Conservation (phyloP, 139 green algal species). For the Micractinium conductrix region DNA sequence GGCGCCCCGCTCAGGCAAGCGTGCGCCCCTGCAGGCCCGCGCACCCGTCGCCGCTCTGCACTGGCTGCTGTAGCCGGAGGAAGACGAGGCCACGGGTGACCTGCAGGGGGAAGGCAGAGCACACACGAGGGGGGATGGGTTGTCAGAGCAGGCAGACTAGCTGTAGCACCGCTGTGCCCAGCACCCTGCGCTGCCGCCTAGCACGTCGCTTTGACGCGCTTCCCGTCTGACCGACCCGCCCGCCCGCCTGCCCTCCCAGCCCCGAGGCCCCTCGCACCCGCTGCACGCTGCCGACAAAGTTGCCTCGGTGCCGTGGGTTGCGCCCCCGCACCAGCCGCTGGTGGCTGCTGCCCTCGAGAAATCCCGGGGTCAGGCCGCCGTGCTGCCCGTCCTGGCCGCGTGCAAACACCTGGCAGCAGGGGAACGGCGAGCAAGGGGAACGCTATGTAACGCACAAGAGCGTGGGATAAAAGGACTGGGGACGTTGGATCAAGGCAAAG, state of each 20-base stretch:
- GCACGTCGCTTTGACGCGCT: too few species aligned
- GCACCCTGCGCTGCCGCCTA: too few species aligned
- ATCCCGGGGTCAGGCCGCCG: slow-evolving; percentile 76
- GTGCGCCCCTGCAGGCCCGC: not conserved
- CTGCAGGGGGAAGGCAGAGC: too few species aligned
- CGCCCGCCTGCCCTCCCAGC: not conserved
- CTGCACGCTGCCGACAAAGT: slow-evolving; percentile 58
- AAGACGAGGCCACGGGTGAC: slow-evolving; percentile 36
- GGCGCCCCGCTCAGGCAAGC: too few species aligned
- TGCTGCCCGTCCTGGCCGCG: slow-evolving; percentile 80
- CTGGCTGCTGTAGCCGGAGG: slow-evolving; percentile 31
- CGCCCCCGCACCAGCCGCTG: slow-evolving; percentile 80
- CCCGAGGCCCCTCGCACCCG: not conserved
- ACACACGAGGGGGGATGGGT: not conserved
- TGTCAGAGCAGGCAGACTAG: not conserved
- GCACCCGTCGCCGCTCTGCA: slow-evolving; percentile 67
- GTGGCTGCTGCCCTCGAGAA: slow-evolving; percentile 77
- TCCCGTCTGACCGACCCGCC: not conserved
- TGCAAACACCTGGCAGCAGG: slow-evolving; percentile 73
- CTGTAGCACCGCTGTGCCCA: not conserved
- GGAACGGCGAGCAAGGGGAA: not conserved
- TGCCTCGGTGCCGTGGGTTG: slow-evolving; percentile 73
- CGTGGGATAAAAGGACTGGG: too few species aligned
- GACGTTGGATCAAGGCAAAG: too few species aligned
- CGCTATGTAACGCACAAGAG: too few species aligned